Evolutionary conservation across 441 rosid species (phyloP).

Genomic region (Adansonia grandidieri): DNA sequence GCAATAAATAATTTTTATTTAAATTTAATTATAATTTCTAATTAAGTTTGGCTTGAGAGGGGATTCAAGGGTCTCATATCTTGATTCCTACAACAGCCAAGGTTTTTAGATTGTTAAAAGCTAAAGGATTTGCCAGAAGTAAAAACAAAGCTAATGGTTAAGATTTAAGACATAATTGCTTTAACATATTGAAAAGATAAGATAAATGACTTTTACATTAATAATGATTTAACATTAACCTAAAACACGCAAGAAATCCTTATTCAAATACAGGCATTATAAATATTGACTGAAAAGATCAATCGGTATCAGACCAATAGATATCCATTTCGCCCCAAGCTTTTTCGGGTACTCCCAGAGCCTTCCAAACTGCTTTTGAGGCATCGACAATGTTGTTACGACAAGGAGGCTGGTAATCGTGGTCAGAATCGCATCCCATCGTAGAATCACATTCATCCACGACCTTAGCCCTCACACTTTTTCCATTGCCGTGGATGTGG

Average conservation of each 20-base stretch:
- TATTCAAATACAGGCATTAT: not conserved
- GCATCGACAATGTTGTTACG: slow-evolving; percentile 34
- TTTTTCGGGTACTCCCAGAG: slow-evolving; percentile 30
- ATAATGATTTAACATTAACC: not conserved
- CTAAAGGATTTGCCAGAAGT: no score
- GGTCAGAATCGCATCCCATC: slow-evolving; percentile 33
- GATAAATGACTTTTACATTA: not conserved
- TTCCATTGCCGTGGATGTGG: slow-evolving; percentile 35
- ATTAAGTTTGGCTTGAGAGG: no score
- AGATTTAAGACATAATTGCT: no score
- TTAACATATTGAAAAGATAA: not conserved
- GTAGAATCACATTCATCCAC: slow-evolving; percentile 47
- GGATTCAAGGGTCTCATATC: no score
- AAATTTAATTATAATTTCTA: no score
- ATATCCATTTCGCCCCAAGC: slow-evolving; percentile 38
- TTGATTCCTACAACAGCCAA: no score
- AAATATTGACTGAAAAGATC: not conserved
- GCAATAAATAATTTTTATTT: no score
- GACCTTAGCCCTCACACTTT: slow-evolving; percentile 34
- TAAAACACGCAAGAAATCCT: not conserved
- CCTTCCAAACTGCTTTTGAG: slow-evolving; percentile 39
- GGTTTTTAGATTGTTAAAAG: no score
- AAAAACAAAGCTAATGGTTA: no score
- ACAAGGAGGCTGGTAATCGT: slow-evolving; percentile 42
- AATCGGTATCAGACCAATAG: slow-evolving; percentile 18